Evolutionary conservation across 2,329 filamentous ascomycete species (phyloP), one percentile per base, ranked within the genome.

Genomic region (Ascochyta rabiei): DNA sequence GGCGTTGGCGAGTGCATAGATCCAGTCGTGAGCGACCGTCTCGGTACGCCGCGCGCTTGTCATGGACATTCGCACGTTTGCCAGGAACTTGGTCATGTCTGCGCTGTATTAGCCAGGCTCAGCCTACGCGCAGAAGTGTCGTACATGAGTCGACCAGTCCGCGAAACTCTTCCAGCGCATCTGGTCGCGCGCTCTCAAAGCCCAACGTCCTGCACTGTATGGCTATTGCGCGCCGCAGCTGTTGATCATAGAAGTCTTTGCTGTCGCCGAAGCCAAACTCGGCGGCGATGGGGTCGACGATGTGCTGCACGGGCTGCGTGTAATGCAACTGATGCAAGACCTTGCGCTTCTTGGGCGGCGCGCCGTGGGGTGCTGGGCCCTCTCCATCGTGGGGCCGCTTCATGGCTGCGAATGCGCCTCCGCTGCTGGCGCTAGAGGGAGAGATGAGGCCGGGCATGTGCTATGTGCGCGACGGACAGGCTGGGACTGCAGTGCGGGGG

Each of bases 11-110:
- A 84, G 77, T 9, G 81, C 81, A 50, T 76, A 74, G 53, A 83
- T 79, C 68, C 87, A 87, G 70, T 88, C 86, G 57, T 81, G 77
- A 0, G 85, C 81, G 19, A 85, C 81, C 1, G 84, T 82, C 40
- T 80, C 77, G 9, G 76, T 80, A 45, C 86, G 81, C 42, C 86
- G 80, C 45, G 79, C 79, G 39, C 79, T 78, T 35, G 78, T 72
- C 86, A 88, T 88, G 6, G 84, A 85, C 41, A 79, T 77, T 35
- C 81, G 81, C 30, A 85, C 80, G 56, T 81, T 77, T 26, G 77
- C 76, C 33, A 83, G 76, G 57, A 87, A 80, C 49, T 78, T 77
- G 39, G 80, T 77, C 70, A 87, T 81, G 68, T 82, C 82, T 85
- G 66, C 51, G 28, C 42, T 57, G 21, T 39, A 60, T 72, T 56